phyloP scores from a whole-genome alignment of 805 yeast species.

The Candida tammaniensis region DNA sequence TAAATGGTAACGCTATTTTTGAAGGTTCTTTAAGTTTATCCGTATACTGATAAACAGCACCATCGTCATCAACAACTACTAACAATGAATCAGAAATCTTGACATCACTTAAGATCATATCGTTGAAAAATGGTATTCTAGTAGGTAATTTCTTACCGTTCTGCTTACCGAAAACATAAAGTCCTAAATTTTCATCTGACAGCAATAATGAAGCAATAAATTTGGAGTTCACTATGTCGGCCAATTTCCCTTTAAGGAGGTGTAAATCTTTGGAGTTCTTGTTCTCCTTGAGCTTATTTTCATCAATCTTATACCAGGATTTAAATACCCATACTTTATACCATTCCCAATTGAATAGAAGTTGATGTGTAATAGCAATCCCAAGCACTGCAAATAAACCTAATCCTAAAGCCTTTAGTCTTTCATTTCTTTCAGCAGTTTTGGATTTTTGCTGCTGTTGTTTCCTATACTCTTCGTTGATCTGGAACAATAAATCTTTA shows the following conservation, averaged over 20 bases:
- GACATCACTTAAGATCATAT: conserved; percentile 54
- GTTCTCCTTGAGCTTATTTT: conserved; percentile 19
- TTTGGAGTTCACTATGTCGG: conserved; percentile 20
- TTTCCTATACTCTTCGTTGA: conserved; percentile 25
- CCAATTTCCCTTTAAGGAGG: conserved; percentile 24
- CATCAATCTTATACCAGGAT: conserved; percentile 28
- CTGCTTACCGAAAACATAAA: conserved; percentile 34
- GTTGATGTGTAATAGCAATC: conserved; percentile 39
- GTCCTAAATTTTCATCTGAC: conserved; percentile 27
- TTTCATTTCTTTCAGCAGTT: conserved; percentile 40
- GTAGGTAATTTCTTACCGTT: conserved; percentile 49
- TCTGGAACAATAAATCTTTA: conserved; percentile 26
- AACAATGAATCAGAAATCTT: conserved; percentile 44
- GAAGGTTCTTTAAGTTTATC: conserved; percentile 20
- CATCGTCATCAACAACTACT: conserved; percentile 64
- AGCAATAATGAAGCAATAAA: conserved; percentile 18
- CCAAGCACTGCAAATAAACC: conserved; percentile 42
- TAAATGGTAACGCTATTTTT: conserved; percentile 25
- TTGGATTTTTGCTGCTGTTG: conserved; percentile 25
- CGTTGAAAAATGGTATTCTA: conserved; percentile 64
- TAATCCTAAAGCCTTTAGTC: conserved; percentile 41
- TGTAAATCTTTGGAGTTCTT: conserved; percentile 25
- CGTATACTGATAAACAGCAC: conserved; percentile 70
- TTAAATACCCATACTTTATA: conserved; percentile 34
- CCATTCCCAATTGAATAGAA: conserved; percentile 40